Base-by-base conservation (phyloP, 257 asterid species). In the Solanum rostratum region DNA sequence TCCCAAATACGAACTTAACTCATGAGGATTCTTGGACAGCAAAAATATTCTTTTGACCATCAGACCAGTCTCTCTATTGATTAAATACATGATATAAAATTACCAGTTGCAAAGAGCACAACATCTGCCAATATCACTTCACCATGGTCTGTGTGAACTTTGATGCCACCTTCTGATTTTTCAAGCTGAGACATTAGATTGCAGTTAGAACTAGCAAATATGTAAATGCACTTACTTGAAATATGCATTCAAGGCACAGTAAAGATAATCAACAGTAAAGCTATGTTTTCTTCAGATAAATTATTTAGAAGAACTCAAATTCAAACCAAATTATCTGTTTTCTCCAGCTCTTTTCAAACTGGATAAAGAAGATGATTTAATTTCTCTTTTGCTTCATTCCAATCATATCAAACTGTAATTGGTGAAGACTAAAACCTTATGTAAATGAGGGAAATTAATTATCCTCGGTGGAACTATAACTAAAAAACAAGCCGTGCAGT, bases 21-120 rank as follows among this genome's bases (percentile, higher is more conserved):
- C 24, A 29, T 50, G 27, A 10, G 46, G 19, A 78, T 78, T 29
- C 63, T 50, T 78, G 63, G 63, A 78, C 82, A 15, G 45, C 63
- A 6, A 50, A 27, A 27, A 14, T 0, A 2, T 14, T 0, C 2
- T 15, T 50, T 50, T 27, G 82, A 53, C 46, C 82, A 78, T 9
- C 82, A 39, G 29, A 33, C 49, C 30, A 50, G 43, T n/a, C 12
- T 43, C 9, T 49, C 80, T 79, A 79, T 37, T 49, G 33, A 83
- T 59, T 11, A 65, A 5, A 79, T 4, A 70, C 52, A 74, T 62
- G 27, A 86, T 63, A 55, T 29, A 62, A 85, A 83, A 83, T 89
- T 95, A 97, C 99, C 99, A 20, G 98, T 97, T 86, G 99, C 99
- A 89, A 97, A 93, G 86, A 97, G 98, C 85, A 97, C 99, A 84